Conservation (phyloP, 805 yeast genomes). For the Teunomyces stri region DNA sequence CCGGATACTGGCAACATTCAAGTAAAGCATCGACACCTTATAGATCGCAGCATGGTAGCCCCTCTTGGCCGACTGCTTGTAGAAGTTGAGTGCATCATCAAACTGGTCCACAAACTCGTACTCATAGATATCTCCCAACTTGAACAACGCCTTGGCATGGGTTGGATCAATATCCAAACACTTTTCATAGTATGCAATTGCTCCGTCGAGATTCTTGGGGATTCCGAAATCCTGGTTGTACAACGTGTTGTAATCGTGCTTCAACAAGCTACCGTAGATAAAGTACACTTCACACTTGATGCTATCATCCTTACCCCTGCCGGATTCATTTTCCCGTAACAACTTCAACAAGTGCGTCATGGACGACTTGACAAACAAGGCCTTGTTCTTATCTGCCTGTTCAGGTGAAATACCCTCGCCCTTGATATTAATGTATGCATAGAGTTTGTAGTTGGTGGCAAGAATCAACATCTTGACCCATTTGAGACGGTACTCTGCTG, state of each 20-base stretch:
- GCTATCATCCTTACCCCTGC: conserved; percentile 13
- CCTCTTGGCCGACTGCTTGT: conserved; percentile 35
- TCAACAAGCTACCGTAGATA: conserved; percentile 37
- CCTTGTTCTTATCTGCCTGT: conserved; percentile 29
- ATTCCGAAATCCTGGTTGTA: conserved; percentile 39
- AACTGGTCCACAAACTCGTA: conserved; percentile 29
- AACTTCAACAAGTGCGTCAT: conserved; percentile 37
- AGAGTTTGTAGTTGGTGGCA: conserved; percentile 38
- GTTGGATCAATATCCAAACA: conserved; percentile 31
- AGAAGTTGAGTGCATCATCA: conserved; percentile 31
- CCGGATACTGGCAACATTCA: conserved; percentile 33
- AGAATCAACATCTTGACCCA: conserved; percentile 43
- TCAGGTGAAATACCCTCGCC: conserved; percentile 36
- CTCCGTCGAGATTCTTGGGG: conserved; percentile 24
- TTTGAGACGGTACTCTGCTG: conserved; percentile 38
- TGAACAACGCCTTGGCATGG: conserved; percentile 33
- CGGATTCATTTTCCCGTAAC: conserved; percentile 30
- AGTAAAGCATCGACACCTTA: conserved; percentile 36
- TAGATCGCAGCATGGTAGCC: conserved; percentile 47
- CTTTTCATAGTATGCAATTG: conserved; percentile 30
- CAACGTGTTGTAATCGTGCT: conserved; percentile 28
- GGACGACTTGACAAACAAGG: conserved; percentile 36
- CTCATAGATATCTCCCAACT: conserved; percentile 40
- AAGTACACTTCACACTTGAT: conserved; percentile 32
- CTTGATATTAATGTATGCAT: conserved; percentile 41